Evolutionary conservation across 176 grass and related monocot species (phyloP), one percentile per base, ranked within the genome.

Genomic region (Phragmites australis): DNA sequence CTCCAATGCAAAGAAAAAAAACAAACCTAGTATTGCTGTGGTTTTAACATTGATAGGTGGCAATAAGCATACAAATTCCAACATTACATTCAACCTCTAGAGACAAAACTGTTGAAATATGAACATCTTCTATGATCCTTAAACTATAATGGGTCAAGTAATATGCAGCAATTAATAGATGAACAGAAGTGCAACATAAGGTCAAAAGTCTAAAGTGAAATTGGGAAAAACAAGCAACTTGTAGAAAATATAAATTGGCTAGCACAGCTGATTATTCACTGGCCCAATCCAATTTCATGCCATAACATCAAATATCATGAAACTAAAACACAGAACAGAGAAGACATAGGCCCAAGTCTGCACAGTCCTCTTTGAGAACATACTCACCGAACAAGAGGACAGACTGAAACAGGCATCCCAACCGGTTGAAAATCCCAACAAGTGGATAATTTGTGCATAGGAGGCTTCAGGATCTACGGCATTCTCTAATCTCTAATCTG

Each of bases 1-100:
- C 32, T 50, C 39, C 18, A 11, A 37, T 49, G 17, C n/a, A 12
- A 45, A 75, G 66, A 8, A 16, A 81, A 39, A 19, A 37, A 37
- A 6, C 8, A 29, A 75, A 47, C 26, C 12, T 37, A 46, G 46
- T 30, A 30, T 72, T 80, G 14, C 15, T 12, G 5, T 11, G 57
- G 10, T 26, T 57, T 74, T 19, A 12, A 19, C 59, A 40, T 46
- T 65, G 63, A 53, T 57, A 29, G 37, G 19, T 54, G 1, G 19
- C 49, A 49, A 60, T 39, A 48, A 59, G 15, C 57, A 70, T 85
- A 50, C 18, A 31, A n/a, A 58, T 19, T 76, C 10, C 16, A 68
- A 69, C 19, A 12, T 2, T 58, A 58, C 7, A 40, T 50, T 1
- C 6, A 8, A 48, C 23, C 61, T 44, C 26, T 47, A 30, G 30